Percentiles rank a stretch among this genome's conserved stretches.
These are phyloP conservation scores for Myxozyma melibiosi DNA, from an alignment of 805 yeast genomes.

Conservation along the genomic window DNA sequence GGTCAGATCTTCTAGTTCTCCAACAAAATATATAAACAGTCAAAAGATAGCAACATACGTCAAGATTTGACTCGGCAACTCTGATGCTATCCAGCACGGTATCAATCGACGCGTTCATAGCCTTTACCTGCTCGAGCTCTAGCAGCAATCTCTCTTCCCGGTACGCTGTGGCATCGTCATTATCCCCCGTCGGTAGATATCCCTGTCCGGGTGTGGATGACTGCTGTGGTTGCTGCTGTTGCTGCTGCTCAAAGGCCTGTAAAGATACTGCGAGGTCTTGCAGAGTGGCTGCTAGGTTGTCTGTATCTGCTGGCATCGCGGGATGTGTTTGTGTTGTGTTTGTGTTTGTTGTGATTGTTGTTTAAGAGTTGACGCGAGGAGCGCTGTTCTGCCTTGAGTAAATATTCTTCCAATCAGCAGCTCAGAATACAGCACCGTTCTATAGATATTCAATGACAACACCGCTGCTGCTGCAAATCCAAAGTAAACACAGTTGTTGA, in stretches of 20 bases:
- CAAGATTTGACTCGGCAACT: slow-evolving; percentile 26
- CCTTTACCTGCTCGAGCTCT: slow-evolving; percentile 25
- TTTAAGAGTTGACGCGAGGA: too few relatives aligned
- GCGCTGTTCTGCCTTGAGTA: too few relatives aligned
- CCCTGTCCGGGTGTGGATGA: slow-evolving; percentile 3
- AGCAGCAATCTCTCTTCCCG: slow-evolving; percentile 18
- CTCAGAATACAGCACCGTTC: too few relatives aligned
- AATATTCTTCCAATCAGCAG: too few relatives aligned
- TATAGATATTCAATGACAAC: too few relatives aligned
- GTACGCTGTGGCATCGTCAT: background rate
- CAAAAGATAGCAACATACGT: slow-evolving; percentile 17
- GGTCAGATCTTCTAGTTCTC: background rate
- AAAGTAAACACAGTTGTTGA: too few relatives aligned
- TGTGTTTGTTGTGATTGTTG: too few relatives aligned
- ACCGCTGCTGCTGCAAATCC: too few relatives aligned
- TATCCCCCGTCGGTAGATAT: background rate
- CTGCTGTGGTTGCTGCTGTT: slow-evolving; percentile 3
- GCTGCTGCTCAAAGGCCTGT: slow-evolving; percentile 12
- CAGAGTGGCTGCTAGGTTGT: slow-evolving; percentile 13
- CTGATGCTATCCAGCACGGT: slow-evolving; percentile 22
- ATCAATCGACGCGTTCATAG: slow-evolving; percentile 23
- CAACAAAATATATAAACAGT: background rate
- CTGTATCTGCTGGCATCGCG: slow-evolving; percentile 18
- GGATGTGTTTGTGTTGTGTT: too few relatives aligned
- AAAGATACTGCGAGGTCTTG: slow-evolving; percentile 17